A percentile compares a stretch with the other conserved stretches of the same genome.
These are phyloP conservation scores for Fusarium dlaminii DNA, from an alignment of 2,329 filamentous ascomycete genomes.

Conservation along the genomic window DNA sequence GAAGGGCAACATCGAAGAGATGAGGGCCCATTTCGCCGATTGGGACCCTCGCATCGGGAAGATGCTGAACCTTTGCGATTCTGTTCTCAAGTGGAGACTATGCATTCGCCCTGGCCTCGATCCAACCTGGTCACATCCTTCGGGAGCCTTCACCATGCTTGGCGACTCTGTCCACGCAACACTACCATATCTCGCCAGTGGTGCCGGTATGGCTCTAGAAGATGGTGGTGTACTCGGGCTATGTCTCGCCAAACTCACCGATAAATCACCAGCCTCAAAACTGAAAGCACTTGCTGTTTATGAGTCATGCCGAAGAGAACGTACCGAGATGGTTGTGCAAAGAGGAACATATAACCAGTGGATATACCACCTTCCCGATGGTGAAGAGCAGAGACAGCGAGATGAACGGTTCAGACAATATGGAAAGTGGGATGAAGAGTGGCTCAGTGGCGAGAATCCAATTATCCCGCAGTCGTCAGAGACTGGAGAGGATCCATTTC, in stretches of 20 bases:
- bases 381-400: slow-evolving; percentile 62
- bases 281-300: background rate
- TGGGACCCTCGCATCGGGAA: slow-evolving; percentile 69
- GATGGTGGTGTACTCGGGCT: background rate
- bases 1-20: slow-evolving; percentile 51
- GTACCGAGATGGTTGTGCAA: slow-evolving; percentile 68
- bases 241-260: background rate
- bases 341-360: slow-evolving; percentile 69
- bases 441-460: background rate
- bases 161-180: background rate
- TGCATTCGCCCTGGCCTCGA: slow-evolving; percentile 63
- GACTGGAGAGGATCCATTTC: slow-evolving; percentile 53
- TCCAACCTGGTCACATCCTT: slow-evolving; percentile 64
- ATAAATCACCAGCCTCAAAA: background rate
- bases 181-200: background rate
- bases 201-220: background rate
- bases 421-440: background rate
- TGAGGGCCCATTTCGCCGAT: slow-evolving; percentile 59
- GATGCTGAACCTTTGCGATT: slow-evolving; percentile 64
- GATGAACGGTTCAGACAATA: background rate
- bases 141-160: slow-evolving; percentile 41
- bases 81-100: slow-evolving; percentile 69
- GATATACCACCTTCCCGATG: slow-evolving; percentile 70
- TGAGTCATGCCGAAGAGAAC: background rate
- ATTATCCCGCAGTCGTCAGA: slow-evolving; percentile 38